A percentile compares a stretch with the other conserved stretches of the same genome.
Conservation (phyloP, 2,329 filamentous ascomycete genomes). For the Teratosphaeria gauchensis region DNA sequence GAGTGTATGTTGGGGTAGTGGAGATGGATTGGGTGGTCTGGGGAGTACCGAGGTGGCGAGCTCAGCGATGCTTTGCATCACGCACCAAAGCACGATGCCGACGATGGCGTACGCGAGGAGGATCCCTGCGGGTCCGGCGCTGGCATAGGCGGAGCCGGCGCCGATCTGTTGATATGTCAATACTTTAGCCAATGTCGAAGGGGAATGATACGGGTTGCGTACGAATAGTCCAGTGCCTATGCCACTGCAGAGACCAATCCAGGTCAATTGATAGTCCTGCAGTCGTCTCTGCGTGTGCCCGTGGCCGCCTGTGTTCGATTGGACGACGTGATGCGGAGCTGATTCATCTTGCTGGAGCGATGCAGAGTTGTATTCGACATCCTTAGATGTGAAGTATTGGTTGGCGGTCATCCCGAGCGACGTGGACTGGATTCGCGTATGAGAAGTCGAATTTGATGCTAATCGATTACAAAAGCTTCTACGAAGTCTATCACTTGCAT, state of each 20-base stretch:
- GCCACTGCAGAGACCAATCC: background rate
- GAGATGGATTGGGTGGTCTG: background rate
- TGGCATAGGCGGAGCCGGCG: conserved; percentile 12
- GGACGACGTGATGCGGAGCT: background rate
- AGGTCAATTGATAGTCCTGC: background rate
- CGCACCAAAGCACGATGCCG: conserved; percentile 24
- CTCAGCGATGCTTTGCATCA: conserved; percentile 29
- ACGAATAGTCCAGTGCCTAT: background rate
- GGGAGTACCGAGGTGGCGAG: conserved; percentile 11
- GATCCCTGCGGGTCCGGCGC: conserved; percentile 13
- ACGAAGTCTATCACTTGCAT: background rate
- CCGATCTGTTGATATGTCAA: conserved; percentile 5
- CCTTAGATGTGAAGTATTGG: background rate
- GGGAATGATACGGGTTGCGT: background rate
- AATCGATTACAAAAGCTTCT: background rate
- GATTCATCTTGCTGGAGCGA: background rate
- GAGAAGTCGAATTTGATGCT: background rate
- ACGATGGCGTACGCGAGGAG: conserved; percentile 29
- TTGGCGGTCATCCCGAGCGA: background rate
- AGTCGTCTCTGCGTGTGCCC: background rate
- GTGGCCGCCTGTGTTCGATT: background rate
- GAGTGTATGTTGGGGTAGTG: background rate
- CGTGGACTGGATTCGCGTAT: background rate
- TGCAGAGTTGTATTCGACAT: background rate
- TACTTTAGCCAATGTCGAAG: background rate